Evolutionary conservation across 805 yeast genomes (phyloP), one percentile per base, ranked within the genome.

Genomic region (Torulaspora maleeae): DNA sequence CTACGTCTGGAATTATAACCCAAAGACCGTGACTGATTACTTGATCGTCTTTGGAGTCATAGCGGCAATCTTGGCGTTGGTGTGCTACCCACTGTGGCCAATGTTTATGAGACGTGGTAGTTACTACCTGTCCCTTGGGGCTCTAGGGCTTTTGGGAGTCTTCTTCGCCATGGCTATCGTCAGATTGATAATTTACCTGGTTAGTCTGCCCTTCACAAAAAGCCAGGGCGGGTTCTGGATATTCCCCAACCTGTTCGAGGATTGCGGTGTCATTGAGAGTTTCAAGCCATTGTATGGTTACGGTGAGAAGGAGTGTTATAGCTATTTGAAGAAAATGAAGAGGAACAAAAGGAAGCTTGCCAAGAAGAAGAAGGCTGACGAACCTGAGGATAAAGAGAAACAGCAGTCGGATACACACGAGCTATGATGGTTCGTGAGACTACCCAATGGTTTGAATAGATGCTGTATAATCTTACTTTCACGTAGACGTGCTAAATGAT

Each of bases 21-120:
- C 89, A 40, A 78, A 85, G 48, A 71, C 78, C 20, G 49, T 78
- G 28, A 74, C 71, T 32, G 77, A 74, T 33, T 60, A 70, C 29
- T 48, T 67, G 41, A 60, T 60, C 37, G 71, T 68, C 11, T 41
- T 65, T 9, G 73, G 69, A 29, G 61, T 79, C 37, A 62, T 80
- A 35, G 80, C 80, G 55, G 83, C 86, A 6, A 75, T 82, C 2
- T 73, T 85, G 52, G 82, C 84, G 22, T 67, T 91, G 16, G 78
- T 76, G 5, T 83, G 78, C 17, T 93, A 88, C 81, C 99, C 98
- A 51, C 75, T 93, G 59, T 93, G 99, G 99, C 99, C 99, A 22
- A 60, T 72, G 29, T 79, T 83, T 67, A 81, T 93, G 93, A 82
- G 95, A 63, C 75, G 75, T 44, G 95, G 93, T 35, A 96, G 87